Base-by-base conservation (phyloP, 2,329 filamentous ascomycete genomes). In the Monosporascus sp. region DNA sequence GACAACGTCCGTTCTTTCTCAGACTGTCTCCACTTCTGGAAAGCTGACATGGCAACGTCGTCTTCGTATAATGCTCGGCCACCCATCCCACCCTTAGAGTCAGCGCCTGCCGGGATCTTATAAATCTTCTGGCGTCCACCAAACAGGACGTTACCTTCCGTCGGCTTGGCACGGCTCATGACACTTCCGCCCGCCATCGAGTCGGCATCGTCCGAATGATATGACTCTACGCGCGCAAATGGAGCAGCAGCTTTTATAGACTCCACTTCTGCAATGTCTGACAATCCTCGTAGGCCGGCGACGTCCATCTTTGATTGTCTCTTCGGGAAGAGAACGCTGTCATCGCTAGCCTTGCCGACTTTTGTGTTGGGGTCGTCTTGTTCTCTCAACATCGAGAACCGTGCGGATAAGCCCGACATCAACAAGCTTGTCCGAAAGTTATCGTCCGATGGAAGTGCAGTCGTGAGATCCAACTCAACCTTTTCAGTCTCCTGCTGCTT, bases 101-200 rank as follows among this genome's bases (percentile, higher is more conserved):
- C 66, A 20, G 70, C 69, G 25, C 78, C 77, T 3, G 75, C 76
- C 0, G 88, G 79, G 58, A 96, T 89, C 69, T 90, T 92, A 71
- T 95, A 97, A 38, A 97, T 87, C 73, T 97, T 97, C 68, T 97
- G 94, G 45, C 94, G 84, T 17, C 94, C 94, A 53, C 94, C 94
- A 70, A 99, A 99, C 52, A 99, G 72, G 60, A 89, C 88, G 66
- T 97, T 99, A 46, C 93, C 91, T 66, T 97, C 93, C 1, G 83
- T 85, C 0, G 90, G 91, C 61, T 92, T 87, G 7, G 87, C 78
- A 49, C 94, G 81, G 62, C 78, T 87, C 88, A 97, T 93, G n/a
- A 97, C 80, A 68, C 88, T 90, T 1, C 83, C 80, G 46, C 69
- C 73, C 9, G 76, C 73, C 4, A 75, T 73, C 6, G 81, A 83